Evolutionary conservation across 768 basidiomycete genomes (phyloP).

Genomic region (Kwoniella europaea): DNA sequence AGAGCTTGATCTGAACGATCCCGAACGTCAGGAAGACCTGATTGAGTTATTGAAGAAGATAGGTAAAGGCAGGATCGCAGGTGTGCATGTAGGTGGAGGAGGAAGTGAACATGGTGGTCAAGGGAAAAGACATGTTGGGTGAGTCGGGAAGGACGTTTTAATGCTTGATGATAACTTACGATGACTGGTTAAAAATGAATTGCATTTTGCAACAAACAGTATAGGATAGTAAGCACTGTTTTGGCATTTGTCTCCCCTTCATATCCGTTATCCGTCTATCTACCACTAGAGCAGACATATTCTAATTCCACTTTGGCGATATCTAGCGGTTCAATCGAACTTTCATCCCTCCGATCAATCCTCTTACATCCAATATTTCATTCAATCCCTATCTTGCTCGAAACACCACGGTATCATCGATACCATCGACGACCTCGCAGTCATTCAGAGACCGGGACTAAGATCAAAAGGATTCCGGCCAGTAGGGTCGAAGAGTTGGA

Average conservation of each 20-base stretch:
- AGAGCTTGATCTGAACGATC: constrained; percentile 22
- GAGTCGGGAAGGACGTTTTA: constrained; percentile 3
- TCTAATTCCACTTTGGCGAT: too few species aligned
- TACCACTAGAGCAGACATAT: too few species aligned
- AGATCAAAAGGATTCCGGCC: neutral
- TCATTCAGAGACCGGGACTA: neutral
- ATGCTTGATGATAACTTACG: too few species aligned
- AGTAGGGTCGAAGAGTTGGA: constrained; percentile 5
- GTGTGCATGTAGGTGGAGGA: constrained; percentile 27
- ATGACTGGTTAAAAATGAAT: too few species aligned
- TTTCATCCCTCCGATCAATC: constrained; percentile 16
- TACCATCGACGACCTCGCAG: neutral
- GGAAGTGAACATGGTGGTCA: constrained; percentile 18
- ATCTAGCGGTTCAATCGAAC: constrained; percentile 12
- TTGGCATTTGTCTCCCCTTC: too few species aligned
- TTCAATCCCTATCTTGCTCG: constrained; percentile 20
- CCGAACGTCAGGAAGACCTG: constrained; percentile 6
- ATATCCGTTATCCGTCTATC: too few species aligned
- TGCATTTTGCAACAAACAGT: neutral
- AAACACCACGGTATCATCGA: constrained; percentile 22
- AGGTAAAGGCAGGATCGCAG: constrained; percentile 17
- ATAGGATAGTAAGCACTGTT: constrained; percentile 18
- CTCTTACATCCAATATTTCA: constrained; percentile 20
- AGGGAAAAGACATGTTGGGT: constrained; percentile 26
- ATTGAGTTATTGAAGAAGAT: constrained; percentile 7